A percentile compares a stretch with the other conserved stretches of the same genome.
Evolutionary conservation across 2,329 filamentous ascomycete genomes (phyloP).

Genomic region (Emericellopsis atlantica): DNA sequence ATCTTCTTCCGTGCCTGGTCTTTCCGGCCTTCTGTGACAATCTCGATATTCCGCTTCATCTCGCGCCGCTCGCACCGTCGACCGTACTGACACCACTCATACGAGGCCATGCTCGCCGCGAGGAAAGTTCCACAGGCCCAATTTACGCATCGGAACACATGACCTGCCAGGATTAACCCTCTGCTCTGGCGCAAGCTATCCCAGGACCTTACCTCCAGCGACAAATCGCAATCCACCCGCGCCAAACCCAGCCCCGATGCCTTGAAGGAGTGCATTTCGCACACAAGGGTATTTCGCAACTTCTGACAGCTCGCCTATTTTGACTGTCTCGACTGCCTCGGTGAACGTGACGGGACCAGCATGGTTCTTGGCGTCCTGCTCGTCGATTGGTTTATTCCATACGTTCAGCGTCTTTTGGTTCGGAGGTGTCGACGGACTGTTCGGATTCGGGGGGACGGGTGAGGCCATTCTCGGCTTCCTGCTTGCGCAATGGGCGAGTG

Average conservation of each 20-base stretch:
- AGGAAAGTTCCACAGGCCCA: constrained; percentile 76
- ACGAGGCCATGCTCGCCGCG: constrained; percentile 55
- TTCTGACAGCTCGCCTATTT: constrained; percentile 54
- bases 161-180: not conserved
- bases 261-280: constrained; percentile 68
- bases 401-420: constrained; percentile 3
- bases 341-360: constrained; percentile 17
- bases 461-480: constrained; percentile 2
- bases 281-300: constrained; percentile 75
- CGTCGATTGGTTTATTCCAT: constrained; percentile 4
- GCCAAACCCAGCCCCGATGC: constrained; percentile 68
- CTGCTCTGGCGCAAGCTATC: not conserved
- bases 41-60: constrained; percentile 76
- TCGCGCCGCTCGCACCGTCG: constrained; percentile 64
- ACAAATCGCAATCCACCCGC: constrained; percentile 57
- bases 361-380: constrained; percentile 5
- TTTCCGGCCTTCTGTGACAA: constrained; percentile 36
- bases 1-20: constrained; percentile 30
- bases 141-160: constrained; percentile 32
- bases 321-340: constrained; percentile 56
- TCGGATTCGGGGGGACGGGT: not conserved
- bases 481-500: not conserved
- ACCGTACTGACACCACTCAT: constrained; percentile 73
- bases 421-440: not conserved
- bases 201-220: not conserved